These are phyloP conservation scores for Hydnum rufescens DNA, from an alignment of 768 basidiomycete genomes.

Conservation along the genomic window DNA sequence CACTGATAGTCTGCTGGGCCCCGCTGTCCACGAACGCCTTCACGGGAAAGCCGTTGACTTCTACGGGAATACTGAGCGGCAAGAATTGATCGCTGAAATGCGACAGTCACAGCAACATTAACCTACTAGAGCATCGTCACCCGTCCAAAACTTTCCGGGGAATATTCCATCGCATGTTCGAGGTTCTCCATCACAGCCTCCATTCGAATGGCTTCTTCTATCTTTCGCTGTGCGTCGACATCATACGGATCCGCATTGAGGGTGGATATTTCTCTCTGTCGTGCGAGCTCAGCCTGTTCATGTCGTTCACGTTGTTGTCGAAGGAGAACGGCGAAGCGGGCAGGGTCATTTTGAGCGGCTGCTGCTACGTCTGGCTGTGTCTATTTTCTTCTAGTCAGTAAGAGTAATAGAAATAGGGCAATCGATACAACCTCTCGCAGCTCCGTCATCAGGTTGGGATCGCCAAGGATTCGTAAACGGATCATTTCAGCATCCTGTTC, in stretches of 20 bases:
- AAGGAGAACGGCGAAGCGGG: conserved; percentile 56
- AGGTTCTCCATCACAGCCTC: conserved; percentile 82
- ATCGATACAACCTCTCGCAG: conserved; percentile 36
- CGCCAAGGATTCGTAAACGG: conserved; percentile 69
- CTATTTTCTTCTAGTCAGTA: conserved; percentile 22
- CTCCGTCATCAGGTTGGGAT: conserved; percentile 60
- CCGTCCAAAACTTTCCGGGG: conserved; percentile 80
- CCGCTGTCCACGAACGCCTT: conserved; percentile 98
- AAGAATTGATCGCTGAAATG: conserved; percentile 2
- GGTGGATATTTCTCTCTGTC: conserved; percentile 38
- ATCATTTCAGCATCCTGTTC: conserved; percentile 79
- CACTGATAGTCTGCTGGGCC: conserved; percentile 92
- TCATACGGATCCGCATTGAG: conserved; percentile 83
- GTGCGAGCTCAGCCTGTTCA: conserved; percentile 30
- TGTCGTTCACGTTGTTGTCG: conserved; percentile 40
- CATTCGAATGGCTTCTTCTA: conserved; percentile 83
- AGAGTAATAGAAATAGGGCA: neutral
- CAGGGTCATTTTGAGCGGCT: conserved; percentile 48
- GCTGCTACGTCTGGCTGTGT: conserved; percentile 61
- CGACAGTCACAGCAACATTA: neutral
- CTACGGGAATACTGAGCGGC: conserved; percentile 51
- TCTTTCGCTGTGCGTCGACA: conserved; percentile 76
- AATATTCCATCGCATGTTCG: conserved; percentile 84
- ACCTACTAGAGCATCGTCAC: conserved; percentile 95
- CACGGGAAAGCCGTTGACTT: conserved; percentile 77